phyloP scores from a whole-genome alignment of 1,139 yeast genomes.

The Chernovozyma sophiae-reginae region DNA sequence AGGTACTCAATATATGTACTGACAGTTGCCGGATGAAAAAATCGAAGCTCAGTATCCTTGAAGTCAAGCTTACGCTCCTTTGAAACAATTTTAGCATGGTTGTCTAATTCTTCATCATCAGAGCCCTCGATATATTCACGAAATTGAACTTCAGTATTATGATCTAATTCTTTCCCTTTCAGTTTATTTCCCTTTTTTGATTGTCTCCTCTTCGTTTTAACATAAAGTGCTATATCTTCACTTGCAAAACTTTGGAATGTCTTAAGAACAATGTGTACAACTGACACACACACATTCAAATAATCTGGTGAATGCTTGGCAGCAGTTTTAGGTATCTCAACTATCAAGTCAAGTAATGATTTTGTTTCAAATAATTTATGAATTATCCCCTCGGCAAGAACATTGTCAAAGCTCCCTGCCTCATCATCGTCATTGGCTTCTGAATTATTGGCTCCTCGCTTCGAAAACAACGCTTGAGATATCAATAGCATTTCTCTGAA shows the following conservation, averaged over 20 bases:
- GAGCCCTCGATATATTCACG: constrained; percentile 38
- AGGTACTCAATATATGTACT: constrained; percentile 52
- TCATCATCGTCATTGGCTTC: constrained; percentile 32
- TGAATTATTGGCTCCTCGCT: constrained; percentile 20
- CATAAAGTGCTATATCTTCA: constrained; percentile 55
- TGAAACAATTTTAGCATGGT: constrained; percentile 25
- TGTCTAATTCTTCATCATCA: constrained; percentile 35
- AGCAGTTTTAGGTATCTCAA: constrained; percentile 62
- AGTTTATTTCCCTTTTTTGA: constrained; percentile 15
- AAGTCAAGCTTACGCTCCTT: constrained; percentile 53
- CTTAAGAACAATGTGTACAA: constrained; percentile 63
- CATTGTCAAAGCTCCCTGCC: constrained; percentile 46
- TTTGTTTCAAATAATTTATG: constrained; percentile 58
- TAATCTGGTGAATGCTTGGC: constrained; percentile 62
- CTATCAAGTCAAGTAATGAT: constrained; percentile 55
- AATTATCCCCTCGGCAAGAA: constrained; percentile 46
- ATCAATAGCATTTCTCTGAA: constrained; percentile 61
- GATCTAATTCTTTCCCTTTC: constrained; percentile 23
- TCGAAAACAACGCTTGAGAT: constrained; percentile 46
- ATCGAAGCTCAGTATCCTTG: constrained; percentile 32
- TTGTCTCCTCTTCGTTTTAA: constrained; percentile 44
- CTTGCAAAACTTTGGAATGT: constrained; percentile 65
- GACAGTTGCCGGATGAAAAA: constrained; percentile 41
- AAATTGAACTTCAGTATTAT: constrained; percentile 22
- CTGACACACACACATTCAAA: constrained; percentile 58